These are phyloP conservation scores for Colletotrichum sp. DNA, from an alignment of 2,329 filamentous ascomycete genomes.

Conservation along the genomic window DNA sequence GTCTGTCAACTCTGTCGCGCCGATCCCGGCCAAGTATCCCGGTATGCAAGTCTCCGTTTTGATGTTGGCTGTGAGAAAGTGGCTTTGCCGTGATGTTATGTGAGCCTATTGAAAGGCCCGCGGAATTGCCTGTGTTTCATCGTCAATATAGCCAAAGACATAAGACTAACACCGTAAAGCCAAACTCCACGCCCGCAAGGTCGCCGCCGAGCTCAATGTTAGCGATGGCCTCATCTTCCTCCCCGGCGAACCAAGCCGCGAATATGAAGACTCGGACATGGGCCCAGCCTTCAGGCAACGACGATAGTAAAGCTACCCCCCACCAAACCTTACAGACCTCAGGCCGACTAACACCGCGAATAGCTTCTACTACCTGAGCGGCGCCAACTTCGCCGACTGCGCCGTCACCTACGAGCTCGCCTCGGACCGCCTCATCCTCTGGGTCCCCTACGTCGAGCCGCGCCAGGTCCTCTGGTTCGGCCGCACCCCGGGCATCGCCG, in stretches of 20 bases:
- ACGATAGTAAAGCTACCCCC: conserved; percentile 54
- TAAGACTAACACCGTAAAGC: conserved; percentile 38
- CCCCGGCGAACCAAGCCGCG: conserved; percentile 53
- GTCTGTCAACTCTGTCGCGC: conserved; percentile 4
- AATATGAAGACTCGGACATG: conserved; percentile 66
- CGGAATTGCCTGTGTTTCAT: neutral
- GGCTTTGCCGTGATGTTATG: neutral
- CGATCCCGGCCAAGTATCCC: conserved; percentile 37
- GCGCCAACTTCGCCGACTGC: conserved; percentile 59
- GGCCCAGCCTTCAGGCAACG: conserved; percentile 61
- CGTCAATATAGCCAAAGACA: neutral
- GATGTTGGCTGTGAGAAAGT: neutral
- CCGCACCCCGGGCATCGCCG: conserved; percentile 61
- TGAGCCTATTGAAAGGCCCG: neutral
- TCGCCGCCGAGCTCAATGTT: conserved; percentile 54
- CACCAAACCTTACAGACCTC: neutral
- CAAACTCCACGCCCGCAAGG: conserved; percentile 62
- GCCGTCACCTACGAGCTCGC: conserved; percentile 62
- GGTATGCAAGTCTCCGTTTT: conserved; percentile 28
- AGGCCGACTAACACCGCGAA: neutral
- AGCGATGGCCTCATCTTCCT: conserved; percentile 60
- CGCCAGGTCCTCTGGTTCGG: conserved; percentile 69
- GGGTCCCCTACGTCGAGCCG: conserved; percentile 73
- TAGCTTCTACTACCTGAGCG: conserved; percentile 66
- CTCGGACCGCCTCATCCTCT: conserved; percentile 70